Evolutionary conservation across 129 eudicot genomes (phyloP), one percentile per base, ranked within the genome.

Genomic region (Oenanthe sinensis): DNA sequence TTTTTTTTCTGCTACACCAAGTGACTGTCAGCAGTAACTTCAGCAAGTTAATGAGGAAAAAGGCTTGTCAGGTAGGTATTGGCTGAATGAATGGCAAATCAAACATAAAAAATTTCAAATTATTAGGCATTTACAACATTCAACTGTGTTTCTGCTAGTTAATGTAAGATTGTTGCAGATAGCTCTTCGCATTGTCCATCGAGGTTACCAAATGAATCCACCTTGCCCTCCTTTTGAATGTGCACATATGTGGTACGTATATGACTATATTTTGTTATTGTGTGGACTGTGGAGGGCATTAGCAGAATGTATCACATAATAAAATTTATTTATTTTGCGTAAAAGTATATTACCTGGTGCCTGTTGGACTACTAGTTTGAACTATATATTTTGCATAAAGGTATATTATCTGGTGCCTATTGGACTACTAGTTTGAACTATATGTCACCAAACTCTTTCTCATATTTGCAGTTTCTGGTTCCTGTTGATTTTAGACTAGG

Each of bases 21-120:
- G 98, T 95, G 71, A 88, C 97, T 68, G 93, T 89, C 84, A 95
- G 97, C 85, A 91, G 97, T 83, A 95, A 95, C 86, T 95, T 95
- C 82, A 91, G 97, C 90, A 75, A 62, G 28, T 87, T 95, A 80
- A 95, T 95, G 97, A 88, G 97, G 77, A 83, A 90, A 85, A 95
- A 91, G 80, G 98, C 97, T 87, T 90, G 96, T 87, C 98, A 95
- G 97, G 98, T 95, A 75, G 75, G 71, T 83, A 22, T 70, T 68
- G 44, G 40, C 42, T 77, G 14, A 28, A 79, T 49, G 72, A 36
- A 42, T 79, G 52, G 73, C 33, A 49, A 67, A 60, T n/a, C 30
- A 45, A 74, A 17, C 42, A 62, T 77, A 19, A 74, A 47, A 26
- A 71, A 2, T 67, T 26, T 0, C 26, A 11, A 55, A 45, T 73